phyloP scores from a whole-genome alignment of 495 filamentous ascomycete species.

The Daldinia grandis region DNA sequence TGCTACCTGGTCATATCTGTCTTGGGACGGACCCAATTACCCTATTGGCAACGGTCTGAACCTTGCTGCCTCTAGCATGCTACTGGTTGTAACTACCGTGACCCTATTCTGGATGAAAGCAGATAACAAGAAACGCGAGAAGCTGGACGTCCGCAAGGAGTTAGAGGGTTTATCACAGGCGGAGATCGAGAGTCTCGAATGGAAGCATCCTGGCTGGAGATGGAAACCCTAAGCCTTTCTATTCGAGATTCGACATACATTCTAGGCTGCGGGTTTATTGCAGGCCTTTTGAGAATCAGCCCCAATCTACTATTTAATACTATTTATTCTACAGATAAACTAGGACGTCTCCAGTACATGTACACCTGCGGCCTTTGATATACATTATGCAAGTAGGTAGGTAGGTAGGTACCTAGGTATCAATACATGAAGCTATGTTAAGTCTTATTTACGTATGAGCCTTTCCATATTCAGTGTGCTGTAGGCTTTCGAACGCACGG shows the following conservation, averaged over 20 bases:
- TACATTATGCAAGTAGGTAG: neutral
- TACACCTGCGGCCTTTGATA: neutral
- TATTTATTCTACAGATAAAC: neutral
- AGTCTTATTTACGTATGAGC: neutral
- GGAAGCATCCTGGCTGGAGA: conserved; percentile 75
- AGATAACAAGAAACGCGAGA: conserved; percentile 68
- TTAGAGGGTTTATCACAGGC: conserved; percentile 62
- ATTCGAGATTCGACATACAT: neutral
- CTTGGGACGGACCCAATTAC: conserved; percentile 71
- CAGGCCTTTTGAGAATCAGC: neutral
- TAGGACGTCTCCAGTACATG: neutral
- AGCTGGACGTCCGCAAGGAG: conserved; percentile 61
- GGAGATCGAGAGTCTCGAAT: conserved; percentile 74
- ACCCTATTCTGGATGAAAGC: conserved; percentile 68
- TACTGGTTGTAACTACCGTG: conserved; percentile 57
- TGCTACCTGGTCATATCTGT: conserved; percentile 74
- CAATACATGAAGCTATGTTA: neutral
- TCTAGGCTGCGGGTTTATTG: neutral
- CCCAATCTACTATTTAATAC: neutral
- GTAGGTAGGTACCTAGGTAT: neutral
- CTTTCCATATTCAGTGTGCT: neutral
- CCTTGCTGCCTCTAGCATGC: conserved; percentile 65
- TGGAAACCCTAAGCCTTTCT: conserved; percentile 60
- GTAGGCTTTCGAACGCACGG: neutral
- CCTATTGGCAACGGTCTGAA: conserved; percentile 79